Conservation (phyloP, 2,329 filamentous ascomycete species). For the Fusarium multiceps region DNA sequence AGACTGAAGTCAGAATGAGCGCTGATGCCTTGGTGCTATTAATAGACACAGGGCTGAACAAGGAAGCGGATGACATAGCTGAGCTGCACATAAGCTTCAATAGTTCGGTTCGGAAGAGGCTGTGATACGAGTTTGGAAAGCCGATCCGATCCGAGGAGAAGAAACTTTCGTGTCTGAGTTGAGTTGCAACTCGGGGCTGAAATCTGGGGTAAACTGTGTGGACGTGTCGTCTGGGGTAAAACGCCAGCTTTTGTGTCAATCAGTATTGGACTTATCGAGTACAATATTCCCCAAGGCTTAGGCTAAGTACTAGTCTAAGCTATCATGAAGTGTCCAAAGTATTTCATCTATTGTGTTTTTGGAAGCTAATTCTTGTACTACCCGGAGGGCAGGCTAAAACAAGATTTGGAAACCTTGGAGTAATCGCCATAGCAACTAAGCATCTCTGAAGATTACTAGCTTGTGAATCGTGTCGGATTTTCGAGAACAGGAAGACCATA, state of each 20-base stretch:
- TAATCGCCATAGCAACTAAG: not conserved
- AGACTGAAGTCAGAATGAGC: not conserved
- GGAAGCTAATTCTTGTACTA: not conserved
- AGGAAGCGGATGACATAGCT: not conserved
- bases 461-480: not conserved
- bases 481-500: not conserved
- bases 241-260: not conserved
- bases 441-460: not conserved
- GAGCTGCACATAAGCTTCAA: not conserved
- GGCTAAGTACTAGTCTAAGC: not conserved
- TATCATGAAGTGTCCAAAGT: not conserved
- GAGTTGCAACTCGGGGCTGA: not conserved
- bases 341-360: not conserved
- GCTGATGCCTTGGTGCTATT: not conserved
- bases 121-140: not conserved
- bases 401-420: not conserved
- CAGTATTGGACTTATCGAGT: not conserved
- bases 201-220: slow-evolving; percentile 7
- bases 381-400: not conserved
- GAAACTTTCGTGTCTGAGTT: not conserved
- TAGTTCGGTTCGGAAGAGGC: slow-evolving; percentile 23
- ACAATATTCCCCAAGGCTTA: not conserved
- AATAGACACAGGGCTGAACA: slow-evolving; percentile 1
- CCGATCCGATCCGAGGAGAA: slow-evolving; percentile 22
- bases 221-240: not conserved